Evolutionary conservation across 768 basidiomycete genomes (phyloP), one percentile per base, ranked within the genome.

Genomic region (Sistotremastrum niveocremeum): DNA sequence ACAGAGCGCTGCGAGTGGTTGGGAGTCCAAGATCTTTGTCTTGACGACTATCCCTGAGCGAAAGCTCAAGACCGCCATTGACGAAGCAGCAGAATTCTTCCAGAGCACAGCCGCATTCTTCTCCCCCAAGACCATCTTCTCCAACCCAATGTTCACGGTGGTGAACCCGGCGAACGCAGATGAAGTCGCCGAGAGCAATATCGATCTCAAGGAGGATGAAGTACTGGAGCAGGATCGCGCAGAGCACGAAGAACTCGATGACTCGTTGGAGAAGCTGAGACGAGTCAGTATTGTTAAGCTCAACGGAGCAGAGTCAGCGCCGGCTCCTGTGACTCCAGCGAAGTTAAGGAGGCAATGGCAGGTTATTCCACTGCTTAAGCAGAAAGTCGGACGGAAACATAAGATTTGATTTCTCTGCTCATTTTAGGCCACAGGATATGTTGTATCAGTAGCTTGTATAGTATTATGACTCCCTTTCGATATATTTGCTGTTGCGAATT

Each of bases 241-340:
- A 5, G 83, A 84, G 59, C 86, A 86, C 47, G 79, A 73, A 2
- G 84, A 86, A 58, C 74, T 79, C 9, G 86, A 90, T 55, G 80
- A 89, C 56, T 79, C 81, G 9, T 65, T 65, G 4, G 79, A 82
- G 39, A 56, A 57, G 37, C 62, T 66, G 9, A 68, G 86, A 52
- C 63, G 65, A 38, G 73, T 84, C 20, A 66, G 74, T 46, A 68
- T 81, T 44, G 55, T 82, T 20, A 20, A 20, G 20, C 20, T 20
- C 20, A 20, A 20, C 20, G 20, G 20, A 20, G 20, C 20, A 20
- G 20, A 20, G 20, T 20, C 20, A 20, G 20, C 20, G 20, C 1
- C 20, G 20, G 20, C 20, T 20, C 20, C 20, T 20, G 20, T 20
- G 20, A 20, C 20, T 20, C 20, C 20, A 20, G 20, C 20, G 20